Evolutionary conservation across 306 rosid genomes (phyloP), one percentile per base, ranked within the genome.

Genomic region (Ormosia emarginata): DNA sequence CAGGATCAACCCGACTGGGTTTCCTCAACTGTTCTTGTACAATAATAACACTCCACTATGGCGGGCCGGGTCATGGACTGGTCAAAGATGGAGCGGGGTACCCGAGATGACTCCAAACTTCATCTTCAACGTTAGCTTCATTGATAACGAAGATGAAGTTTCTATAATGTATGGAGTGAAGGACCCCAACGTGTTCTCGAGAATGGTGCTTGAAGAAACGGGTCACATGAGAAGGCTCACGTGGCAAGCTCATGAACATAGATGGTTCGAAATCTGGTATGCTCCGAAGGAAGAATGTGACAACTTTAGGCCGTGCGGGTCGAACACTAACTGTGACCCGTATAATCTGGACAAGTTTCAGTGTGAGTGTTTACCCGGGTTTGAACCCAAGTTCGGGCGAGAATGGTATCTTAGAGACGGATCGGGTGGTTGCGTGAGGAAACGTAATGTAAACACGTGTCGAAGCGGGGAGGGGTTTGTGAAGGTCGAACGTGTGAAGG

Each of bases 401-500:
- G 90, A 89, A 4, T 92, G 97, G 94, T 74, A 56, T 13, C 40
- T 92, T 1, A 78, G 97, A 75, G 93, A 92, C 24, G 81, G 86
- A 56, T 79, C 92, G 10, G 89, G 87, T 30, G 98, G 98, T 75
- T 94, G 98, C 44, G 79, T 82, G 30, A 86, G 91, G 79, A 87
- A 73, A 57, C 9, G 61, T 0, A 89, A 85, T 5, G 85, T n/a
- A 14, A 86, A 89, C 13, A 90, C 88, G 82, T 94, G 98, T 56
- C 2, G 56, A 0, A 89, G 80, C 6, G 93, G 97, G 1, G 98
- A 94, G 44, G 96, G 97, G 37, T 94, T 94, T 24, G 88, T 90
- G 81, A 78, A 67, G 77, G 24, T 90, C 49, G 32, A 64, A 7
- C 80, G 44, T 57, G 90, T 93, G 67, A 93, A 93, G 83, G 86